Evolutionary conservation across 2,329 filamentous ascomycete genomes (phyloP), one percentile per base, ranked within the genome.

Genomic region (Beauveria bassiana): DNA sequence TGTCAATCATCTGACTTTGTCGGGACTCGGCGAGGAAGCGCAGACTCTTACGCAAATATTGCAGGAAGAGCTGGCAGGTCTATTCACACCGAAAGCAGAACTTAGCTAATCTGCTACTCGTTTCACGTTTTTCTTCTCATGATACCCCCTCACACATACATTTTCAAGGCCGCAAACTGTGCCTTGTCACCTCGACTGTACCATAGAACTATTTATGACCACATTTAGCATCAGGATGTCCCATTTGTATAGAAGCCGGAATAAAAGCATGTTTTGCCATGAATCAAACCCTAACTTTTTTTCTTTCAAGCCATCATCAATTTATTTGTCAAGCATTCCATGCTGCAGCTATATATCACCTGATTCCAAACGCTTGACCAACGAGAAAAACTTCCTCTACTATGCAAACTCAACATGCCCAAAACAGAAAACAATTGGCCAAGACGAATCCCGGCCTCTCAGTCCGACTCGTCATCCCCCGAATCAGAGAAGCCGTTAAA

Each of bases 401-500:
- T 7, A 24, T 12, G 12, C 18, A 43, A 20, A 43, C 14, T 28
- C 5, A 49, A 26, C 2, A 18, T 5, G 14, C 6, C 12, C 3
- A 16, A 16, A 38, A 16, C 34, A 38, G 12, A 1, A 38, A 51
- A 34, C 1, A 3, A 6, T 5, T 34, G 3, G n/a, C 63, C 56
- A 14, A 22, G 5, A 10, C 55, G 7, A 16, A 7, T 3, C n/a
- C 14, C 26, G 2, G 26, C 43, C 7, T 3, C 67, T 60, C 56
- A 73, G 51, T 75, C 70, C 42, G 70, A 77, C 42, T 78, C 77
- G 59, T 73, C 75, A 47, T 74, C 74, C 18, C 68, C 70, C 40
- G 66, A 68, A 56, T 74, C 74, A 12, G 84, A 81, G 66, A 86
- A 86, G 3, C 83, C 84, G 59, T 82, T 74, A 68, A 85, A 86